Conservation (phyloP, 768 basidiomycete species). For the Nidularia pulvinata region DNA sequence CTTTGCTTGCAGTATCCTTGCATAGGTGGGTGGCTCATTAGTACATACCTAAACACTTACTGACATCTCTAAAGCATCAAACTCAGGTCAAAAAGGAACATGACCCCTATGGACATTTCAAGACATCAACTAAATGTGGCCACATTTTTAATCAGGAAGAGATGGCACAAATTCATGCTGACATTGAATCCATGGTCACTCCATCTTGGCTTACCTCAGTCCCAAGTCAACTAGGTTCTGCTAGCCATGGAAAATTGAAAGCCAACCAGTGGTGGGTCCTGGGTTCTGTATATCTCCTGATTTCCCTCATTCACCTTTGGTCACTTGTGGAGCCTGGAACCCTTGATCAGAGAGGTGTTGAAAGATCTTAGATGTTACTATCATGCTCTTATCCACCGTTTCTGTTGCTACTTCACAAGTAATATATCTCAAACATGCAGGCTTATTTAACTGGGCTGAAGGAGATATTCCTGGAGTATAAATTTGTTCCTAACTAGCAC, state of each 20-base stretch:
- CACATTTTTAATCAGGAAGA: slow-evolving; percentile 4
- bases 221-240: slow-evolving; percentile 14
- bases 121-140: too few species aligned
- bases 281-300: slow-evolving; percentile 25
- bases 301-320: slow-evolving; percentile 32
- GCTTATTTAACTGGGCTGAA: slow-evolving; percentile 24
- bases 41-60: not conserved
- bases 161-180: slow-evolving; percentile 14
- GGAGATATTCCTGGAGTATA: slow-evolving; percentile 21
- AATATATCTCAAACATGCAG: slow-evolving; percentile 10
- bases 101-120: not conserved
- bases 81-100: not conserved
- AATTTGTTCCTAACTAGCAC: slow-evolving; percentile 22
- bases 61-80: not conserved
- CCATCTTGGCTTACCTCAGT: slow-evolving; percentile 21
- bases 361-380: slow-evolving; percentile 18
- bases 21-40: too few species aligned
- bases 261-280: slow-evolving; percentile 34
- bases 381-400: too few species aligned
- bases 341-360: slow-evolving; percentile 20
- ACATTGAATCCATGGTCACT: slow-evolving; percentile 13
- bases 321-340: slow-evolving; percentile 3
- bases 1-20: too few species aligned
- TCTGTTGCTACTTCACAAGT: slow-evolving; percentile 11
- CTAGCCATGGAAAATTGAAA: slow-evolving; percentile 22